Evolutionary conservation across 768 basidiomycete genomes (phyloP).

Genomic region (Lentinus tigrinus): DNA sequence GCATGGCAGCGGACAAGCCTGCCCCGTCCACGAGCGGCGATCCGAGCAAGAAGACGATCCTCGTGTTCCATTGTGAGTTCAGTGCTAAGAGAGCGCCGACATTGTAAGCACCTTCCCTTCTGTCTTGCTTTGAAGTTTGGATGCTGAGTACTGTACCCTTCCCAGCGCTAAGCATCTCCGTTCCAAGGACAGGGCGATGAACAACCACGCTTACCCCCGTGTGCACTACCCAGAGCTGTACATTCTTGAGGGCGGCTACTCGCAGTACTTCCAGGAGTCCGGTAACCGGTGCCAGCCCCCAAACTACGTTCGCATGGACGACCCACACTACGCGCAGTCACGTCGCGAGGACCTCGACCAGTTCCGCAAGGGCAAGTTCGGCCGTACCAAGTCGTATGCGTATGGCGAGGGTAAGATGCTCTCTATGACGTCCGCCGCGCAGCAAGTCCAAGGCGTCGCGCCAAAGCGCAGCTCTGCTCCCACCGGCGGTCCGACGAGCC

Average conservation of each 20-base stretch:
- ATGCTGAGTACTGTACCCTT: neutral
- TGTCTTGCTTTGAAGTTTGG: neutral
- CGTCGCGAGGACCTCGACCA: slow-evolving; percentile 87
- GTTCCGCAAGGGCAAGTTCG: slow-evolving; percentile 86
- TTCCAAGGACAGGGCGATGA: slow-evolving; percentile 84
- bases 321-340: slow-evolving; percentile 77
- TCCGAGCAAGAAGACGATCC: slow-evolving; percentile 67
- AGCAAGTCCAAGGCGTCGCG: slow-evolving; percentile 31
- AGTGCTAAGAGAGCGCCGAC: slow-evolving; percentile 94
- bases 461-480: slow-evolving; percentile 71
- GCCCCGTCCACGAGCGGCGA: slow-evolving; percentile 76
- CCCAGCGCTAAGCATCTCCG: slow-evolving; percentile 89
- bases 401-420: slow-evolving; percentile 74
- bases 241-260: slow-evolving; percentile 95
- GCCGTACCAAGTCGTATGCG: slow-evolving; percentile 87
- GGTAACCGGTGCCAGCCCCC: slow-evolving; percentile 72
- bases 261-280: slow-evolving; percentile 74
- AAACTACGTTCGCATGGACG: slow-evolving; percentile 93
- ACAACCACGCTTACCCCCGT: slow-evolving; percentile 86
- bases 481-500: slow-evolving; percentile 39
- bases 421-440: slow-evolving; percentile 31
- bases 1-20: slow-evolving; percentile 52
- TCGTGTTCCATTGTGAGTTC: slow-evolving; percentile 99
- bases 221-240: slow-evolving; percentile 97
- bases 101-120: slow-evolving; percentile 58